phyloP scores from a whole-genome alignment of 78 protist species.

The Dictyostelium firmibasis region DNA sequence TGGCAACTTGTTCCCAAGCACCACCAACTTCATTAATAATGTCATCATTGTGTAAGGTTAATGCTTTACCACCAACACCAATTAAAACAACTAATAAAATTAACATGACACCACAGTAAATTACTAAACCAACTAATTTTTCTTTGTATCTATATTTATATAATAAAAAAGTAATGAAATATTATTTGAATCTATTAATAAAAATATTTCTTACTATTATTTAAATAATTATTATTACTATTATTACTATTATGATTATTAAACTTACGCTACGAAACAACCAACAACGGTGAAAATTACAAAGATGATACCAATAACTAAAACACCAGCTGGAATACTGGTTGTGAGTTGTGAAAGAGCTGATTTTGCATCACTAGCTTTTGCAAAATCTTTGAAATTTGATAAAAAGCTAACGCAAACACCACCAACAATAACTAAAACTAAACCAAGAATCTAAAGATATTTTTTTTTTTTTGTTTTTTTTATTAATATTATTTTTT shows the following conservation, averaged over 20 bases:
- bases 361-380: not conserved
- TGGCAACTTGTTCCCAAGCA: conserved; percentile 19
- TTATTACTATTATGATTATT: too few species aligned
- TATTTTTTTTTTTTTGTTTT: not conserved
- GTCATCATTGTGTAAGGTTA: conserved; percentile 40
- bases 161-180: too few species aligned
- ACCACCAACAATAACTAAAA: conserved; percentile 38
- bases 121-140: conserved; percentile 51
- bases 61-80: conserved; percentile 76
- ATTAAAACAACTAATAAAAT: conserved; percentile 60
- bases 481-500: not conserved
- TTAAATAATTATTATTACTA: too few species aligned
- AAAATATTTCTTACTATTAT: not conserved
- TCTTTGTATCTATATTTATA: conserved; percentile 6
- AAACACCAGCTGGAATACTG: conserved; percentile 38
- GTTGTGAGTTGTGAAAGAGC: not conserved
- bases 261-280: conserved; percentile 42
- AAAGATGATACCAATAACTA: conserved; percentile 68
- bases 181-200: not conserved
- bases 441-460: not conserved
- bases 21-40: not conserved
- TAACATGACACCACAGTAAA: conserved; percentile 52
- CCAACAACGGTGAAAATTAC: conserved; percentile 47
- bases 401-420: conserved; percentile 20
- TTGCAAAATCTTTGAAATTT: conserved; percentile 16